A percentile compares a stretch with the other conserved stretches of the same genome.
phyloP scores from a whole-genome alignment of 129 eudicot species.

The Centaurea solstitialis region DNA sequence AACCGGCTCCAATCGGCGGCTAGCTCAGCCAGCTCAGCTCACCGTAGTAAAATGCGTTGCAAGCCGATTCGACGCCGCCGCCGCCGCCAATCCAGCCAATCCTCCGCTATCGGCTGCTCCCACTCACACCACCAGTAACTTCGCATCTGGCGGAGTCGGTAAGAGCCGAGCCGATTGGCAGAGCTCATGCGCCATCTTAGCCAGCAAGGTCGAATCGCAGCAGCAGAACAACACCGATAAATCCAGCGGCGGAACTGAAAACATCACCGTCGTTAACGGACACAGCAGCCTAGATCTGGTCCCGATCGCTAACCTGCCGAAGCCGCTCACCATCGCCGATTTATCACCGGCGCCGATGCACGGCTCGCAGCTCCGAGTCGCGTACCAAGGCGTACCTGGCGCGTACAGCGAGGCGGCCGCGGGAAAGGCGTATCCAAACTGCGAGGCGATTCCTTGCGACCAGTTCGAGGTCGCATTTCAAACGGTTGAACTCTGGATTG shows the following conservation, averaged over 20 bases:
- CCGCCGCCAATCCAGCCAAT: constrained; percentile 28
- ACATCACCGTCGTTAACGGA: constrained; percentile 61
- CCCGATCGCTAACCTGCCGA: constrained; percentile 56
- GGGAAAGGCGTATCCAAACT: constrained; percentile 85
- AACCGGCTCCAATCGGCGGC: constrained; percentile 18
- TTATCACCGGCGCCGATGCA: constrained; percentile 93
- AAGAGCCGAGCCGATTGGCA: constrained; percentile 88
- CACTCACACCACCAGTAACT: constrained; percentile 8
- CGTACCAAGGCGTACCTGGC: constrained; percentile 97
- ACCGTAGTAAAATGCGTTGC: constrained; percentile 38
- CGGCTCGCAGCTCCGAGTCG: constrained; percentile 83
- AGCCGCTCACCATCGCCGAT: constrained; percentile 72
- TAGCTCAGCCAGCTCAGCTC: constrained; percentile 18
- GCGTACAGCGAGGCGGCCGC: constrained; percentile 99
- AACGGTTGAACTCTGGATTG: constrained; percentile 93
- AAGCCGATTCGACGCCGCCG: constrained; percentile 43
- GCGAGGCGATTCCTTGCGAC: constrained; percentile 94
- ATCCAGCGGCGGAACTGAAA: constrained; percentile 36
- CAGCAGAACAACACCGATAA: constrained; percentile 62
- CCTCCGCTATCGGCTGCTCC: constrained; percentile 9
- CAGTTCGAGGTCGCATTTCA: constrained; percentile 97
- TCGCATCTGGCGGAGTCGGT: constrained; percentile 42
- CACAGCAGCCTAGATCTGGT: constrained; percentile 60
- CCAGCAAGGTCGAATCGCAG: constrained; percentile 77
- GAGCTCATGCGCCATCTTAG: constrained; percentile 84